Percentiles rank a stretch among this genome's conserved stretches.
Evolutionary conservation across 2,329 filamentous ascomycete genomes (phyloP).

Genomic region (Paraconiothyrium brasiliense): DNA sequence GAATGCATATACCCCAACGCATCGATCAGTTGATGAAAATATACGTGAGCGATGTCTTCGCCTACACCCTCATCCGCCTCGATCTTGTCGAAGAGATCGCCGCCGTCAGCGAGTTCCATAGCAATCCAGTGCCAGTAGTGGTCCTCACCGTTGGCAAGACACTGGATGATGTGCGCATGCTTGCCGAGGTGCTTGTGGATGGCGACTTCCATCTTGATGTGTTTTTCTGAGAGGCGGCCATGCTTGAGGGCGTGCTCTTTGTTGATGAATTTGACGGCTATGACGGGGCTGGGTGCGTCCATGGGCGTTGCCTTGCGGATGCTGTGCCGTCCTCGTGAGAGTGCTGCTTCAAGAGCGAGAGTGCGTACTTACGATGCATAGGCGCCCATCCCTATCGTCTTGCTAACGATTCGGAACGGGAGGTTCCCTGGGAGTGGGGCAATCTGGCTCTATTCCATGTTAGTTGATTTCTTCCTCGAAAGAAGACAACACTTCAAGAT

Average conservation of each 20-base stretch:
- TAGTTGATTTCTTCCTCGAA: background rate
- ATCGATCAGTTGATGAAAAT: slow-evolving; percentile 90
- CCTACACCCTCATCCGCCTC: slow-evolving; percentile 96
- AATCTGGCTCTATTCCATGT: slow-evolving; percentile 76
- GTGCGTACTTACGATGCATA: slow-evolving; percentile 83
- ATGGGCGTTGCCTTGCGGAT: slow-evolving; percentile 92
- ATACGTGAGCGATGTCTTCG: slow-evolving; percentile 93
- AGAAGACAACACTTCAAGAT: background rate
- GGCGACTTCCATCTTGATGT: slow-evolving; percentile 90
- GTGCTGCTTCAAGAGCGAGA: background rate
- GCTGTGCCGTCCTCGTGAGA: slow-evolving; percentile 46
- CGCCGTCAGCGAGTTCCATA: slow-evolving; percentile 95
- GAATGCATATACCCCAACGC: slow-evolving; percentile 96
- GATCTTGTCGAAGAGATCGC: slow-evolving; percentile 98
- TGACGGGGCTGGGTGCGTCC: slow-evolving; percentile 75
- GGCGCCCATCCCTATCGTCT: slow-evolving; percentile 94
- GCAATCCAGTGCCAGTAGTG: slow-evolving; percentile 93
- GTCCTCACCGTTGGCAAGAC: slow-evolving; percentile 89
- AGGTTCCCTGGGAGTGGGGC: slow-evolving; percentile 85
- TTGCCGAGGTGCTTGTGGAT: slow-evolving; percentile 88
- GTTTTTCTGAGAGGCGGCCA: slow-evolving; percentile 87
- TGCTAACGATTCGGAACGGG: slow-evolving; percentile 93
- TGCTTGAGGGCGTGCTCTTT: slow-evolving; percentile 92
- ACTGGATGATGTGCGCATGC: slow-evolving; percentile 93
- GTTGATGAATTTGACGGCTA: slow-evolving; percentile 98